Percentiles rank a stretch among this genome's conserved stretches.
Evolutionary conservation across 129 eudicot species (phyloP).

Genomic region (Chrysanthemum seticuspe): DNA sequence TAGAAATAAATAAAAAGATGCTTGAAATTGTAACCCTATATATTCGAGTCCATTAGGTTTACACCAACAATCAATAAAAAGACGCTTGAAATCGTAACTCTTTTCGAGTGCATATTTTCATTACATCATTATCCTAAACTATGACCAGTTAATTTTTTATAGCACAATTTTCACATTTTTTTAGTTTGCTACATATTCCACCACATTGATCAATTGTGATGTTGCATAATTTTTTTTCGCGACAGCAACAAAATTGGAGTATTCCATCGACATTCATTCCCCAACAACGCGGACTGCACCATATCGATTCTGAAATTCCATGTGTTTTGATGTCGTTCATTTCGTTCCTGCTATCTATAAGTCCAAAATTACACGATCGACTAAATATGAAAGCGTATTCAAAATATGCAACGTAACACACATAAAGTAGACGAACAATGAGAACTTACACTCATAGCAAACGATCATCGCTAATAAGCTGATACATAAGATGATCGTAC

Average conservation of each 20-base stretch:
- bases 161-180: not conserved
- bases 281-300: not conserved
- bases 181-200: not conserved
- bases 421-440: not conserved
- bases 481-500: not conserved
- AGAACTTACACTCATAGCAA: not conserved
- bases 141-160: not conserved
- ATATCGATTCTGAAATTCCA: not conserved
- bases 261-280: not conserved
- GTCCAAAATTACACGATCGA: not conserved
- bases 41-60: no score
- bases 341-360: not conserved
- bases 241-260: slow-evolving; percentile 10
- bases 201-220: not conserved
- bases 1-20: no score
- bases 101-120: not conserved
- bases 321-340: not conserved
- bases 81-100: no score
- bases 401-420: no score
- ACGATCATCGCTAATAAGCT: not conserved
- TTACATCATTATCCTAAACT: not conserved
- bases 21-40: no score
- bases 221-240: not conserved
- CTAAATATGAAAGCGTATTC: no score
- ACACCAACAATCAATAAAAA: no score